Percentiles rank a stretch among this genome's conserved stretches.
These are phyloP conservation scores for Stephanodiscus minutulus DNA, from an alignment of 108 stramenopile species.

Conservation along the genomic window DNA sequence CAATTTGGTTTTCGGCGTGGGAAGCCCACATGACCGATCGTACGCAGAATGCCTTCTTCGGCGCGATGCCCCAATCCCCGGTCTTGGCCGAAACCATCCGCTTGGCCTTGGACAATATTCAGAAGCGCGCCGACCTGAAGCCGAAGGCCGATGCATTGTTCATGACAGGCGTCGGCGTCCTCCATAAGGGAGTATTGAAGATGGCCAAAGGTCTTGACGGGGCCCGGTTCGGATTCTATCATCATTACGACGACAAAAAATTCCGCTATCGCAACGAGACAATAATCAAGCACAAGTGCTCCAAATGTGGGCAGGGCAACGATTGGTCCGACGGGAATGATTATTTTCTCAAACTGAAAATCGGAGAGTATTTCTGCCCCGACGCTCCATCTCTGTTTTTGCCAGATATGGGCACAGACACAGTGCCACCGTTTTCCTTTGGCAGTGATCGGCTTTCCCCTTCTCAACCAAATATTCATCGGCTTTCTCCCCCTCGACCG, in stretches of 20 bases:
- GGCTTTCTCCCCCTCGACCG: no score
- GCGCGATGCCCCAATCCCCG: conserved; percentile 7
- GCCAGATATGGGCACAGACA: no score
- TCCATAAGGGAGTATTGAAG: background rate
- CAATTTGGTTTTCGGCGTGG: background rate
- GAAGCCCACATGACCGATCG: background rate
- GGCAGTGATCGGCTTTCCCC: no score
- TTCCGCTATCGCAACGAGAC: background rate
- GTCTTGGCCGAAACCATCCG: conserved; percentile 3
- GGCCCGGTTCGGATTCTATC: background rate
- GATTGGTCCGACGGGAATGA: conserved; percentile 18
- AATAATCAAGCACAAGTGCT: conserved; percentile 20
- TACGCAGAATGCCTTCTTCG: conserved; percentile 21
- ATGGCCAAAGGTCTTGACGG: background rate
- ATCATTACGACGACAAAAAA: background rate
- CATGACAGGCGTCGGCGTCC: conserved; percentile 7
- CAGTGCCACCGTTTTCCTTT: no score
- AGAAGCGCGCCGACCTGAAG: conserved; percentile 2
- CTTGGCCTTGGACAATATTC: conserved; percentile 12
- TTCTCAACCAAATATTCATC: no score
- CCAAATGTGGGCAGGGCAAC: conserved; percentile 17
- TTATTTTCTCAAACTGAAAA: conserved; percentile 1
- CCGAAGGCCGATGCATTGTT: background rate
- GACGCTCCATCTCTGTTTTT: conserved; percentile 18
- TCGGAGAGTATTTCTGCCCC: conserved; percentile 14